Evolutionary conservation across 2,329 filamentous ascomycete species (phyloP).

Genomic region (Hymenoscyphus infarciens): DNA sequence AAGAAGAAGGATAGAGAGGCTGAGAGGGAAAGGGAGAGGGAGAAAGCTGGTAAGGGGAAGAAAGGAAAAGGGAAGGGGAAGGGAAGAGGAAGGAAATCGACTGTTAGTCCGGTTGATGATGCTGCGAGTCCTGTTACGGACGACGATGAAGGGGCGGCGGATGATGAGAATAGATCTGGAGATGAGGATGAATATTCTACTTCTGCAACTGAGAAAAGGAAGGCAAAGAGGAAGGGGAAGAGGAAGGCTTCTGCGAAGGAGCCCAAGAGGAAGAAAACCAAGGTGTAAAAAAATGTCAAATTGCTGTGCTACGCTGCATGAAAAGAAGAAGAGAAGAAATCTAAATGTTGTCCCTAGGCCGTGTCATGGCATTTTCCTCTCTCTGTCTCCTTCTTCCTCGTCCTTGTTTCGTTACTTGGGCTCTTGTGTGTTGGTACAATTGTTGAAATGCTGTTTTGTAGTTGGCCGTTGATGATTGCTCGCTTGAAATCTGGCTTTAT

Average conservation of each 20-base stretch:
- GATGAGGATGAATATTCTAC: slow-evolving; percentile 14
- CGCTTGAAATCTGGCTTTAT: neutral
- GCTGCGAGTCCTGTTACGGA: slow-evolving; percentile 8
- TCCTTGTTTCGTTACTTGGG: neutral
- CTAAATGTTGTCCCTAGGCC: neutral
- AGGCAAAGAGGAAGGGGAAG: slow-evolving; percentile 8
- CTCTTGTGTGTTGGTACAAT: neutral
- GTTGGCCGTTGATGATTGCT: neutral
- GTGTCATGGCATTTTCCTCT: neutral
- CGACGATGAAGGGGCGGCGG: slow-evolving; percentile 4
- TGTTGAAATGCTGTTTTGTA: neutral
- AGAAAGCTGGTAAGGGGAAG: slow-evolving; percentile 4
- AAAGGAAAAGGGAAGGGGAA: neutral
- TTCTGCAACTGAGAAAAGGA: slow-evolving; percentile 7
- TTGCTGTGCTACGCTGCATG: neutral
- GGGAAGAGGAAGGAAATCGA: slow-evolving; percentile 4
- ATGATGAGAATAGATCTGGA: slow-evolving; percentile 18
- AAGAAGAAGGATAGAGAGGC: slow-evolving; percentile 18
- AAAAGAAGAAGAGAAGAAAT: neutral
- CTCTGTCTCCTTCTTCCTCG: neutral
- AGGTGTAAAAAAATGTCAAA: slow-evolving; percentile 4
- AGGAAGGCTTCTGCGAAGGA: slow-evolving; percentile 13
- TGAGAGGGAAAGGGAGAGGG: slow-evolving; percentile 12
- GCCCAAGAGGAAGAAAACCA: slow-evolving; percentile 14
- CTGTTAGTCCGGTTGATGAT: slow-evolving; percentile 3